Conservation (phyloP, 2,329 filamentous ascomycete genomes). For the Sarocladium strictum region DNA sequence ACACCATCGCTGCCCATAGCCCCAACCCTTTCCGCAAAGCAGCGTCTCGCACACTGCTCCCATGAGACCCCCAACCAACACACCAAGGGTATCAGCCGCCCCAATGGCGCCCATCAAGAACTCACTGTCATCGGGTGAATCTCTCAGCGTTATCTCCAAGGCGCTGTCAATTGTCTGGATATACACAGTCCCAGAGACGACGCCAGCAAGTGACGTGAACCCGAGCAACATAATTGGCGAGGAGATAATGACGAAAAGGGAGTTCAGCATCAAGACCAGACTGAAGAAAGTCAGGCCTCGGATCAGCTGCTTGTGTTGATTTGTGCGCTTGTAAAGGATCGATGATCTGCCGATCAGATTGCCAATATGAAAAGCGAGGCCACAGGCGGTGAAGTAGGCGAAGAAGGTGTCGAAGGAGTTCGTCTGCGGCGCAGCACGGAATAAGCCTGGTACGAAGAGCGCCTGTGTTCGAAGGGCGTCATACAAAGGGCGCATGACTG, state of each 20-base stretch:
- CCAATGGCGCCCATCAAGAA: conserved; percentile 23
- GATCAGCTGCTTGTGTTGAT: conserved; percentile 12
- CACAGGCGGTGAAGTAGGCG: conserved; percentile 22
- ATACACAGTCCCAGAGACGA: conserved; percentile 23
- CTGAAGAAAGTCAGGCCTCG: conserved; percentile 9
- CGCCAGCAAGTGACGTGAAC: conserved; percentile 20
- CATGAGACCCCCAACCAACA: conserved; percentile 20
- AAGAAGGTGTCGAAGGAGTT: conserved; percentile 20
- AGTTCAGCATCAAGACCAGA: conserved; percentile 12
- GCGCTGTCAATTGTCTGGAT: conserved; percentile 18
- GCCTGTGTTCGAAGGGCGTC: conserved; percentile 18
- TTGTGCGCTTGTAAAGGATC: conserved; percentile 15
- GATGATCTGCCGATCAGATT: conserved; percentile 20
- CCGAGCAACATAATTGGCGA: conserved; percentile 19
- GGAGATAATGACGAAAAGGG: conserved; percentile 18
- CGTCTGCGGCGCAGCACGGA: conserved; percentile 20
- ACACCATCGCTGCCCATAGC: conserved; percentile 21
- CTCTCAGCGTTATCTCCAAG: conserved; percentile 13
- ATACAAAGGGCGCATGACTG: conserved; percentile 22
- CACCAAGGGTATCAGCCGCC: conserved; percentile 22
- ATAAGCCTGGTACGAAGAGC: conserved; percentile 21
- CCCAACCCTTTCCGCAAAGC: conserved; percentile 16
- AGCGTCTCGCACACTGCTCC: conserved; percentile 18
- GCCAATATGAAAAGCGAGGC: conserved; percentile 23
- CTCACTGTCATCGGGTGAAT: conserved; percentile 17